Evolutionary conservation across 23 red algal genomes (phyloP), one percentile per base, ranked within the genome.

Genomic region (Pyropia yezoensis): DNA sequence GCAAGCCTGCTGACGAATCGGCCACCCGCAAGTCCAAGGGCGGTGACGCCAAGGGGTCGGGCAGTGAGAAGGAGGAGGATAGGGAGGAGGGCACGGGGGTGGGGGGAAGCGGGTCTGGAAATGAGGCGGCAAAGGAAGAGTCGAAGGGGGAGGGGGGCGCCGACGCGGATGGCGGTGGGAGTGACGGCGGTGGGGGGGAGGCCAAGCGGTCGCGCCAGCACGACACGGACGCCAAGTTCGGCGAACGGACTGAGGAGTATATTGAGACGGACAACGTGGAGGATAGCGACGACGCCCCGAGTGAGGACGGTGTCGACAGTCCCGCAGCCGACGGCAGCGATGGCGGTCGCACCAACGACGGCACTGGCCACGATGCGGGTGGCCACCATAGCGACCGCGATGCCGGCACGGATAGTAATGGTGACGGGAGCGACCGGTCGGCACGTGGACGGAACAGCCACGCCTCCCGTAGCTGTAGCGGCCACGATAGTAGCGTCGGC

Each of bases 181-280:
- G 57, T 9, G 27, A 61, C 57, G 57, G 57, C 4, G 57, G 12
- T 14, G 27, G 57, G 5, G 24, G 57, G 12, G 57, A 12, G 6
- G 7, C 6, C 12, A 7, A 25, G 24, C 27, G 6, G 24, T 29
- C 57, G 9, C 27, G 24, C 6, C 11, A 6, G 27, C 24, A 61
- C 11, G 27, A 13, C 24, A 61, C 57, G 24, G 24, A 26, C 5
- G 57, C 3, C 11, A 13, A 13, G 27, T 29, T 61, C 13, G 24
- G 57, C 27, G 12, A 26, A 6, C 57, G 27, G 11, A 13, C 27
- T 1, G 57, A 61, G 24, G 27, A 6, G 7, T 6, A 11, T 9
- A 14, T 61, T 14, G 57, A 61, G 27, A 61, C 24, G 57, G 57
- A 61, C 27, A 11, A 61, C 57, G 57, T 14, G 24, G 57, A 61